phyloP scores from a whole-genome alignment of 352 stramenopile genomes.

The Globisporangium radiosum region DNA sequence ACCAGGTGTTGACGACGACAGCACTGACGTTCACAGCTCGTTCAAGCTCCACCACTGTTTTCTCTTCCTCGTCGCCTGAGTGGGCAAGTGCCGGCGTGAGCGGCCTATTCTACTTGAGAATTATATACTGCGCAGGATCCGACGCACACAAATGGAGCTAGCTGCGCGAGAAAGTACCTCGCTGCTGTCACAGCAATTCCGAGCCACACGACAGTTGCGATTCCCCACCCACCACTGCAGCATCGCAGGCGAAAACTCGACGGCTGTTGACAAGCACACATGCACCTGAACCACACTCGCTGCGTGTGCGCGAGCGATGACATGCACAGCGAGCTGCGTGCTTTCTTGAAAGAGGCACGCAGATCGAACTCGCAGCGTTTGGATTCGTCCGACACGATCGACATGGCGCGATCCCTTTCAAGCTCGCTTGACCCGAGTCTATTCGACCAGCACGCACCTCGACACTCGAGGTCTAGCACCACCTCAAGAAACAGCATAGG shows the following conservation, averaged over 20 bases:
- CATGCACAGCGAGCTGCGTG: too few species aligned
- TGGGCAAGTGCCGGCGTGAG: neutral
- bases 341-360: too few species aligned
- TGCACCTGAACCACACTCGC: too few species aligned
- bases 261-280: too few species aligned
- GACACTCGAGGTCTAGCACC: too few species aligned
- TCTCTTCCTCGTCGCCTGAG: neutral
- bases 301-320: too few species aligned
- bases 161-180: neutral
- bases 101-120: neutral
- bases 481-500: too few species aligned
- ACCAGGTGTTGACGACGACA: conserved; percentile 1
- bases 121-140: neutral
- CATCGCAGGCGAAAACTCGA: neutral
- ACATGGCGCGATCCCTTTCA: too few species aligned
- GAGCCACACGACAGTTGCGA: neutral
- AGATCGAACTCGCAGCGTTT: too few species aligned
- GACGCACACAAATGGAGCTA: neutral
- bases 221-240: neutral
- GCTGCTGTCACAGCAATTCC: neutral
- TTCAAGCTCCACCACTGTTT: neutral
- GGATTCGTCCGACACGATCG: too few species aligned
- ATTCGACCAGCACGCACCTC: too few species aligned
- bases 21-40: neutral
- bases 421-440: too few species aligned